Conservation (phyloP, 2,329 filamentous ascomycete genomes). For the Ophiocordyceps camponoti-rufipedis region DNA sequence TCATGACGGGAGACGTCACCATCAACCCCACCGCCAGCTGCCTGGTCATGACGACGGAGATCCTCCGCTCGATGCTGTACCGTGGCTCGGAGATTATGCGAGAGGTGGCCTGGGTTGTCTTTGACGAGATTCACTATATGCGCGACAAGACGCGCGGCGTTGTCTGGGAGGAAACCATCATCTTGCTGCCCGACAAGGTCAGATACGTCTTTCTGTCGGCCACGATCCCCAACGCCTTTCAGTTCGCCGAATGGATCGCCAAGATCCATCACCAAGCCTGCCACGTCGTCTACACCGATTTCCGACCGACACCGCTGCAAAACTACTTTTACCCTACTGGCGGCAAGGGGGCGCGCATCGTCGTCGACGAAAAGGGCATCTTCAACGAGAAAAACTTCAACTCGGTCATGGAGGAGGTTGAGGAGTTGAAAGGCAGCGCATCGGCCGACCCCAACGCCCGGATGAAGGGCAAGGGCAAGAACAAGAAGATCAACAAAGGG, state of each 20-base stretch:
- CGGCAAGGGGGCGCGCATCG: conserved; percentile 78
- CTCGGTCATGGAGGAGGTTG: conserved; percentile 79
- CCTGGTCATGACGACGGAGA: conserved; percentile 98
- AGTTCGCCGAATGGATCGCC: conserved; percentile 97
- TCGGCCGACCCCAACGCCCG: conserved; percentile 63
- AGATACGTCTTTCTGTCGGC: conserved; percentile 96
- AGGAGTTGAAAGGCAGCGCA: conserved; percentile 73
- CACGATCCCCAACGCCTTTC: conserved; percentile 96
- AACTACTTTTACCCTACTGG: conserved; percentile 96
- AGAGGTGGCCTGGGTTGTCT: conserved; percentile 95
- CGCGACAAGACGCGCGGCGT: conserved; percentile 87
- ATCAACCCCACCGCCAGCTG: conserved; percentile 98
- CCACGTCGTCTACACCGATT: conserved; percentile 98
- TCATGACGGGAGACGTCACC: conserved; percentile 98
- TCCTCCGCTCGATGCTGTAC: conserved; percentile 96
- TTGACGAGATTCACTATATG: conserved; percentile 98
- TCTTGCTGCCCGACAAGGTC: conserved; percentile 93
- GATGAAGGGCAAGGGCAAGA: conserved; percentile 71
- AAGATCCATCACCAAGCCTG: conserved; percentile 96
- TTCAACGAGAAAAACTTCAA: conserved; percentile 98
- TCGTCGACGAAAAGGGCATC: conserved; percentile 91
- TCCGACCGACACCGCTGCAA: conserved; percentile 86
- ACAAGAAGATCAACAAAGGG: conserved; percentile 83
- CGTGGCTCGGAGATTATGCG: conserved; percentile 98
- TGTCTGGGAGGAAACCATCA: conserved; percentile 99